phyloP scores from a whole-genome alignment of 108 stramenopile genomes.

The Thalassiosira profunda region DNA sequence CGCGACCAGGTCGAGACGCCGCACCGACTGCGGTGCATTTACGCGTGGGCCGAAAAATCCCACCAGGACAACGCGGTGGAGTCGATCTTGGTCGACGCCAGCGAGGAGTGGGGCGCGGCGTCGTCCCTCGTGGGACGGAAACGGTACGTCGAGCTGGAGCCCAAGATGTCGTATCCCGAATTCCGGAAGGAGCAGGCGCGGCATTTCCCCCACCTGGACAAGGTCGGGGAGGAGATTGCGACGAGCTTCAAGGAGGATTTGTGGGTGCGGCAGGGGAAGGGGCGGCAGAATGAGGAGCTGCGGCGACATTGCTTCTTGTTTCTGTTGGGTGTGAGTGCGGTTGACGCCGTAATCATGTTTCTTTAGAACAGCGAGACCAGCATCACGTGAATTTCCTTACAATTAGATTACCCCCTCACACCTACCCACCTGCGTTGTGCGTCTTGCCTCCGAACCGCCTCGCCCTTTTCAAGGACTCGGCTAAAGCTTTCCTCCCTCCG shows the following conservation, averaged over 20 bases:
- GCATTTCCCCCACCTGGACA: slow-evolving; percentile 85
- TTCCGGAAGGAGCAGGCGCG: slow-evolving; percentile 80
- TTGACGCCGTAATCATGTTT: no score
- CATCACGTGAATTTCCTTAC: no score
- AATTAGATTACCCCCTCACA: no score
- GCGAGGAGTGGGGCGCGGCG: slow-evolving; percentile 56
- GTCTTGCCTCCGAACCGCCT: no score
- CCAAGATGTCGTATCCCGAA: slow-evolving; percentile 84
- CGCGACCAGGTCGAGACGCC: slow-evolving; percentile 86
- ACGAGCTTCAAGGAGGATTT: slow-evolving; percentile 86
- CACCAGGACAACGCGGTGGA: slow-evolving; percentile 86
- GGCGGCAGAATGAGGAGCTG: slow-evolving; percentile 74
- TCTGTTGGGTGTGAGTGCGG: slow-evolving; percentile 69
- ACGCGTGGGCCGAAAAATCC: slow-evolving; percentile 91
- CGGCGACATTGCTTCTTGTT: slow-evolving; percentile 71
- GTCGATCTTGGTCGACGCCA: slow-evolving; percentile 74
- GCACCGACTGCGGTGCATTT: slow-evolving; percentile 89
- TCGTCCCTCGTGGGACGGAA: slow-evolving; percentile 63
- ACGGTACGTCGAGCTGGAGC: slow-evolving; percentile 88
- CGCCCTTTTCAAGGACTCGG: no score
- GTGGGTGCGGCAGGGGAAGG: slow-evolving; percentile 81
- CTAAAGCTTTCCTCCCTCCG: no score
- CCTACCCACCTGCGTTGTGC: no score
- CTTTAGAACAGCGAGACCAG: no score
- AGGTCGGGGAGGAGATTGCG: slow-evolving; percentile 70